These are phyloP conservation scores for Lagerstroemia speciosa DNA, from an alignment of 345 rosid genomes.

Conservation along the genomic window DNA sequence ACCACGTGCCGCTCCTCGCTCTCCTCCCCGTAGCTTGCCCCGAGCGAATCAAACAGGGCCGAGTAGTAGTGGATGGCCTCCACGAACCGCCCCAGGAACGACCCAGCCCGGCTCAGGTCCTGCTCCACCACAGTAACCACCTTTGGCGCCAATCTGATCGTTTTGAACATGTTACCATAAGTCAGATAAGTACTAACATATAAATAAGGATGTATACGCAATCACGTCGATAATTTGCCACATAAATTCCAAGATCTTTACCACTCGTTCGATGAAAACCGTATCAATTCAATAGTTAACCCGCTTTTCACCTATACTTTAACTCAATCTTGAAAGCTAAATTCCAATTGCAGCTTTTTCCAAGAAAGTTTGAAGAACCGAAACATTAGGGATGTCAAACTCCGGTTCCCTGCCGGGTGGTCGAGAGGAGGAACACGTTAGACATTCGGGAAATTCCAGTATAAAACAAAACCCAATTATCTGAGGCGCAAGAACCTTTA, in stretches of 20 bases:
- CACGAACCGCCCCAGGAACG: constrained; percentile 88
- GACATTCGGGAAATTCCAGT: neutral
- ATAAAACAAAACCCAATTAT: constrained; percentile 1
- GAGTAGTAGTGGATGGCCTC: constrained; percentile 99
- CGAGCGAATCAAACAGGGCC: constrained; percentile 82
- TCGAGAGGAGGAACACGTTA: neutral
- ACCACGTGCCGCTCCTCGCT: constrained; percentile 96
- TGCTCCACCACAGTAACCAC: constrained; percentile 98
- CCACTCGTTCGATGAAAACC: no score
- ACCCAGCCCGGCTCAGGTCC: constrained; percentile 85
- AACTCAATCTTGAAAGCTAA: no score
- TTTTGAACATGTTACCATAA: neutral
- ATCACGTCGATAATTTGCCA: no score
- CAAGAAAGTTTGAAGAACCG: neutral
- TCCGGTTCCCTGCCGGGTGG: neutral
- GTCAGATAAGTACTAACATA: no score
- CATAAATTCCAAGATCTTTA: no score
- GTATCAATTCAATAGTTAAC: no score
- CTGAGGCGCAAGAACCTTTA: neutral
- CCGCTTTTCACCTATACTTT: no score
- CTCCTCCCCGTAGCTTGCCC: constrained; percentile 95
- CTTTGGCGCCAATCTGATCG: constrained; percentile 73
- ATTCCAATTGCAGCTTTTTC: neutral
- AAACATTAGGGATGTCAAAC: neutral
- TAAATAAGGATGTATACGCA: no score